Evolutionary conservation across 1,139 yeast genomes (phyloP).

Genomic region (Suhomyces ambrosiae): DNA sequence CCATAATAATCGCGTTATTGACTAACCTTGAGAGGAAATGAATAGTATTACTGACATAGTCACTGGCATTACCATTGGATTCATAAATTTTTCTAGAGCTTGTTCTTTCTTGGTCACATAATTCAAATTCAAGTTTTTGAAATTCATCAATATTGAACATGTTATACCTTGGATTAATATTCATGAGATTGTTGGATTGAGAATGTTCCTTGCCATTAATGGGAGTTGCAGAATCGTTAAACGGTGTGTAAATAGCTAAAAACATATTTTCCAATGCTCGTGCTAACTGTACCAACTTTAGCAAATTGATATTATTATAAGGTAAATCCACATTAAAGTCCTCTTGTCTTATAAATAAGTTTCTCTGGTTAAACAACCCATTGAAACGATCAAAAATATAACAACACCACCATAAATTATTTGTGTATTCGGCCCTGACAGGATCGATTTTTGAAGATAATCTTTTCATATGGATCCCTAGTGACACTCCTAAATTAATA

Average conservation of each 20-base stretch:
- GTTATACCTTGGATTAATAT: slow-evolving; percentile 17
- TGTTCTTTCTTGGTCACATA: slow-evolving; percentile 25
- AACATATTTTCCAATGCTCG: slow-evolving; percentile 33
- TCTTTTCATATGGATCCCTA: slow-evolving; percentile 38
- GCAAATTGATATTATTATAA: slow-evolving; percentile 25
- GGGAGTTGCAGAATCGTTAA: slow-evolving; percentile 15
- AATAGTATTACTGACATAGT: slow-evolving; percentile 22
- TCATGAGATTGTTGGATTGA: slow-evolving; percentile 11
- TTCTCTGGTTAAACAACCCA: slow-evolving; percentile 41
- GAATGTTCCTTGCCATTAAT: slow-evolving; percentile 1
- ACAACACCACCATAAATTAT: slow-evolving; percentile 42
- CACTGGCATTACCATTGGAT: slow-evolving; percentile 7
- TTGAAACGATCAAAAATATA: slow-evolving; percentile 39
- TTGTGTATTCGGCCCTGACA: slow-evolving; percentile 24
- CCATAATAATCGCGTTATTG: slow-evolving; percentile 30
- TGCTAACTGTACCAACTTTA: slow-evolving; percentile 31
- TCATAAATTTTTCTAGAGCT: slow-evolving; percentile 10
- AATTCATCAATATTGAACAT: slow-evolving; percentile 30
- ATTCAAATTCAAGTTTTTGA: slow-evolving; percentile 28
- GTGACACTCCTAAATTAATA: slow-evolving; percentile 31
- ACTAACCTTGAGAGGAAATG: slow-evolving; percentile 30
- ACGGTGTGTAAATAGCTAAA: slow-evolving; percentile 35
- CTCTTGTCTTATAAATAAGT: slow-evolving; percentile 34
- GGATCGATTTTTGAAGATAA: slow-evolving; percentile 19
- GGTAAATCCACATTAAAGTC: slow-evolving; percentile 38